Evolutionary conservation across 345 rosid genomes (phyloP).

Genomic region (Eucalyptus cloeziana): DNA sequence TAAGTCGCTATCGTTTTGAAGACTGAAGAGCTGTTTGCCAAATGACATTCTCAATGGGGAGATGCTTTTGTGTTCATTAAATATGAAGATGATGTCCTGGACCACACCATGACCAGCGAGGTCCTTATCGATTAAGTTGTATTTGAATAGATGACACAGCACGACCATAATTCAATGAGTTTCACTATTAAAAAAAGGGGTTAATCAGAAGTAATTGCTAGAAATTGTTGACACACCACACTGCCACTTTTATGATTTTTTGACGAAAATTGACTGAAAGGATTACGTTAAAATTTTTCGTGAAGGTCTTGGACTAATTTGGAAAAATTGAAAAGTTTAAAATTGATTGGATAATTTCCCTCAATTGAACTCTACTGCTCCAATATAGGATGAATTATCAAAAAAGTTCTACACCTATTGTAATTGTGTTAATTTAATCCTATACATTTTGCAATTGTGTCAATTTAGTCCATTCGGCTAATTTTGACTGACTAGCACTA

Average conservation of each 20-base stretch:
- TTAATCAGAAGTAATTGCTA: neutral
- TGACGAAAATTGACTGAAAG: fast-evolving
- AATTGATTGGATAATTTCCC: neutral
- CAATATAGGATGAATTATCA: no score
- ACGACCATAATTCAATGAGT: neutral
- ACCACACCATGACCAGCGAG: neutral
- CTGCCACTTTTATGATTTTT: no score
- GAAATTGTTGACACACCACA: no score
- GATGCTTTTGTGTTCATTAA: neutral
- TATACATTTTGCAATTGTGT: no score
- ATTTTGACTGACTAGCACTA: no score
- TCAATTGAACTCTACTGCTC: neutral
- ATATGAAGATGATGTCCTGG: neutral
- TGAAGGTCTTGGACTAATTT: neutral
- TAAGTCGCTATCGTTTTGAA: neutral
- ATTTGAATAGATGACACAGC: neutral
- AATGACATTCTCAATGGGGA: neutral
- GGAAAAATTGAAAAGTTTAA: fast-evolving
- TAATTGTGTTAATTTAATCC: fast-evolving
- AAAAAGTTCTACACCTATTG: no score
- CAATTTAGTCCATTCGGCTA: fast-evolving
- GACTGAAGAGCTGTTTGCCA: neutral
- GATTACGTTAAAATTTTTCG: neutral
- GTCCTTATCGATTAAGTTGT: neutral
- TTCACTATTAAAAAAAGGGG: neutral